Percentiles rank a stretch among this genome's conserved stretches.
phyloP scores from a whole-genome alignment of 257 asterid species.

The Fraxinus pennsylvanica region DNA sequence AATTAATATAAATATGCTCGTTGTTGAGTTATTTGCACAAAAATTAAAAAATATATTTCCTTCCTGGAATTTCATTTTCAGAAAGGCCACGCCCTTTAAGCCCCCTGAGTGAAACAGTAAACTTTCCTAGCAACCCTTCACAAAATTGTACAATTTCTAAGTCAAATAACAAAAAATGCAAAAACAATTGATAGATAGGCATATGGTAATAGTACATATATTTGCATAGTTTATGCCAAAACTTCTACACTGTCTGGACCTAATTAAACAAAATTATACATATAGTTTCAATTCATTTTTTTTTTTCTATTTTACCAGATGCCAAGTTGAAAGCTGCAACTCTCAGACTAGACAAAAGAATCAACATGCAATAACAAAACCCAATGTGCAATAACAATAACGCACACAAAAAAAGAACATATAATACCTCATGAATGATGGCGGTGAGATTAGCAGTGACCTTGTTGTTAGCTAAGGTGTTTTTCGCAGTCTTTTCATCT shows the following conservation, averaged over 20 bases:
- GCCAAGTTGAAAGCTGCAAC: background rate
- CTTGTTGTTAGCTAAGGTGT: constrained; percentile 45
- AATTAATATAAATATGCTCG: background rate
- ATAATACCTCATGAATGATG: constrained; percentile 47
- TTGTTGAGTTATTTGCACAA: background rate
- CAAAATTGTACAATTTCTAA: background rate
- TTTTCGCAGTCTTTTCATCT: constrained; percentile 51
- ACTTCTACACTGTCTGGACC: background rate
- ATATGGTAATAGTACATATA: background rate
- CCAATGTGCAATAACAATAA: background rate
- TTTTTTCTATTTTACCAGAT: background rate
- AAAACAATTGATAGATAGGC: background rate
- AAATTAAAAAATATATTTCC: background rate
- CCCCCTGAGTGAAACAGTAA: background rate
- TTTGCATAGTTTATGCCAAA: background rate
- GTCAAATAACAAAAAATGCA: background rate
- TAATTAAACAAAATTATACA: background rate
- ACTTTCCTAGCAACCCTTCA: background rate
- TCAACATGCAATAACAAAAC: constrained; percentile 1
- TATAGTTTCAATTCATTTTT: background rate
- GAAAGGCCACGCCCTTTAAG: background rate
- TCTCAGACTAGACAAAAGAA: background rate
- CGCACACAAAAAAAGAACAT: background rate
- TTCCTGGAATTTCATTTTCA: background rate
- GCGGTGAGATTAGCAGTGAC: constrained; percentile 45